Base-by-base conservation (phyloP, 139 green algal species). In the Choricystis sp. region DNA sequence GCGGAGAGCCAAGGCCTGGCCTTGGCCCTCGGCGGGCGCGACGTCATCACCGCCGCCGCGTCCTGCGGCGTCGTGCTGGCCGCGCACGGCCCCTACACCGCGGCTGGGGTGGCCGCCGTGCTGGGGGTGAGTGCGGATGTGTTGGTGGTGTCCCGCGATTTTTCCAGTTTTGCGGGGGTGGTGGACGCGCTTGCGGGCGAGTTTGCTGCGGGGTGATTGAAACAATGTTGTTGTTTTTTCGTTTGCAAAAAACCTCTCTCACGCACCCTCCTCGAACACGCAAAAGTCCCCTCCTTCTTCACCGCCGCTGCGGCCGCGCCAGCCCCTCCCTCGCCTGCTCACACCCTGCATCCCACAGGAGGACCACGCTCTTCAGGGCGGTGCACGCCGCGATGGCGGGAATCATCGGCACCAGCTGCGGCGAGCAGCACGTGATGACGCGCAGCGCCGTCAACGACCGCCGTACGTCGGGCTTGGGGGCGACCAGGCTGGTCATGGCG, bases 61-160 rank as follows among this genome's bases (percentile, higher is more conserved):
- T 9, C 40, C 40, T 9, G 28, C 31, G 59, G 59, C 29, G n/a
- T 66, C 23, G 59, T 79, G 27, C 72, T 87, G 60, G 73, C 81
- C 22, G 81, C 81, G 25, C 81, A 87, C 59, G 79, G 81, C 19
- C 81, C 78, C 0, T 83, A 81, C 69, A 87, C 81, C 1, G 78
- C 78, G 22, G 70, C 69, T 16, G 80, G 80, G 1, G 77, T 64
- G 9, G 67, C 31, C 0, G 61, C 64, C 2, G 70, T 79, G 26
- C 64, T 78, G 65, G 79, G 69, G 1, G 26, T 82, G 40, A n/a
- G n/a, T n/a, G n/a, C 9, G 9, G 57, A 59, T 2, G 74, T 83
- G 52, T n/a, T 31, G 0, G 29, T 64, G 1, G 68, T 86, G 22
- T 78, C 68, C 19, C 27, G 59, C 1, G 69, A 72, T 67, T 86